Percentiles rank a stretch among this genome's conserved stretches.
These are phyloP conservation scores for Tricholoma sp. DNA, from an alignment of 768 basidiomycete genomes.

Conservation along the genomic window DNA sequence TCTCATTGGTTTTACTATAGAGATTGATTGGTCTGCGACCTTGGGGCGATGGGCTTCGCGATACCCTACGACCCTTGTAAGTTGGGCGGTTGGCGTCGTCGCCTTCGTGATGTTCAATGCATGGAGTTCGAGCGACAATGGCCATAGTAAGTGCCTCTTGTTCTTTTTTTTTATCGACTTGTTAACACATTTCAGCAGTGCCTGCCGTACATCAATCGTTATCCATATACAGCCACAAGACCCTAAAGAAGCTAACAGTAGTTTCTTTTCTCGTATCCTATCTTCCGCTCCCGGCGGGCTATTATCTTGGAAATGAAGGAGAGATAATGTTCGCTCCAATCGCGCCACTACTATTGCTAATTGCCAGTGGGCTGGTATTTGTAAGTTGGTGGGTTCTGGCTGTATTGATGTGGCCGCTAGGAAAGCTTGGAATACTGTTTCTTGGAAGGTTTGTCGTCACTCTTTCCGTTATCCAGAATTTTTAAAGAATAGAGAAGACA, in stretches of 20 bases:
- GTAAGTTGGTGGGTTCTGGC: slow-evolving; percentile 52
- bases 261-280: slow-evolving; percentile 42
- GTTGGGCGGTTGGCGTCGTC: slow-evolving; percentile 74
- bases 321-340: slow-evolving; percentile 43
- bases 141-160: slow-evolving; percentile 16
- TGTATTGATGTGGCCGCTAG: slow-evolving; percentile 43
- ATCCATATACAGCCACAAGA: slow-evolving; percentile 31
- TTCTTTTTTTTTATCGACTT: background rate
- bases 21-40: slow-evolving; percentile 66
- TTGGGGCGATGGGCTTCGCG: slow-evolving; percentile 67
- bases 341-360: slow-evolving; percentile 51
- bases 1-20: slow-evolving; percentile 39
- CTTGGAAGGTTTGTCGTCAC: slow-evolving; percentile 32
- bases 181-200: slow-evolving; percentile 28
- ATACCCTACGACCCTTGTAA: slow-evolving; percentile 66
- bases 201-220: slow-evolving; percentile 50
- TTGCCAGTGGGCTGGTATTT: slow-evolving; percentile 61
- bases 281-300: slow-evolving; percentile 50
- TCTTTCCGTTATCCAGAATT: background rate
- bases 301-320: slow-evolving; percentile 58
- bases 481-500: background rate
- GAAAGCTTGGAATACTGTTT: slow-evolving; percentile 25
- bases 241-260: slow-evolving; percentile 38
- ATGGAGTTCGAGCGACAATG: slow-evolving; percentile 35
- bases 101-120: slow-evolving; percentile 50